Percentiles rank a stretch among this genome's conserved stretches.
phyloP scores from a whole-genome alignment of 495 filamentous ascomycete species.

The Ascodesmis nigricans region DNA sequence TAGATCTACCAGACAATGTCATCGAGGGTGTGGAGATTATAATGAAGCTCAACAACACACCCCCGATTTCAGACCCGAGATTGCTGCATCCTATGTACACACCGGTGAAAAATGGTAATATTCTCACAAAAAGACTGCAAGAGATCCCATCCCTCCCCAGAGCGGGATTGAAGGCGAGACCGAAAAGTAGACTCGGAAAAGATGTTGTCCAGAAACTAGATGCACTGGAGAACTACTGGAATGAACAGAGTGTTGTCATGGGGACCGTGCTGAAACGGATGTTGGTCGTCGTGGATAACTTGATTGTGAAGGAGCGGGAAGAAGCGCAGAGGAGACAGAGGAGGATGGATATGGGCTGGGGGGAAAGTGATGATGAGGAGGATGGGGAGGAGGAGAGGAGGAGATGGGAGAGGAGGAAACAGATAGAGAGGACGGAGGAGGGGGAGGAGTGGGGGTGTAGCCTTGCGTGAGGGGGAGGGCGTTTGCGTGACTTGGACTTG shows the following conservation, averaged over 20 bases:
- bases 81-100: slow-evolving; percentile 9
- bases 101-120: neutral
- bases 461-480: no score
- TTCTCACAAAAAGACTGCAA: no score
- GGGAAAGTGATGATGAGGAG: slow-evolving; percentile 4
- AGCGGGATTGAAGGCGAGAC: neutral
- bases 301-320: slow-evolving; percentile 15
- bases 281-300: slow-evolving; percentile 14
- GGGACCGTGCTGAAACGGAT: slow-evolving; percentile 14
- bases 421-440: neutral
- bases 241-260: slow-evolving; percentile 11
- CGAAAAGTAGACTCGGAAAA: slow-evolving; percentile 1
- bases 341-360: slow-evolving; percentile 18
- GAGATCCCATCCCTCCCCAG: neutral
- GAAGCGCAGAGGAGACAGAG: slow-evolving; percentile 14
- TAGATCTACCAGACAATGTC: no score
- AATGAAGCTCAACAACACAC: slow-evolving; percentile 6
- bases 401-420: neutral
- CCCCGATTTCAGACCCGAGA: slow-evolving; percentile 6
- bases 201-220: slow-evolving; percentile 3
- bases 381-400: neutral
- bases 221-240: slow-evolving; percentile 15
- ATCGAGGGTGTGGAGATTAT: neutral
- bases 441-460: neutral
- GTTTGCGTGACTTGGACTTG: no score